Base-by-base conservation (phyloP, 2,329 filamentous ascomycete species). In the Botrytis medusae region DNA sequence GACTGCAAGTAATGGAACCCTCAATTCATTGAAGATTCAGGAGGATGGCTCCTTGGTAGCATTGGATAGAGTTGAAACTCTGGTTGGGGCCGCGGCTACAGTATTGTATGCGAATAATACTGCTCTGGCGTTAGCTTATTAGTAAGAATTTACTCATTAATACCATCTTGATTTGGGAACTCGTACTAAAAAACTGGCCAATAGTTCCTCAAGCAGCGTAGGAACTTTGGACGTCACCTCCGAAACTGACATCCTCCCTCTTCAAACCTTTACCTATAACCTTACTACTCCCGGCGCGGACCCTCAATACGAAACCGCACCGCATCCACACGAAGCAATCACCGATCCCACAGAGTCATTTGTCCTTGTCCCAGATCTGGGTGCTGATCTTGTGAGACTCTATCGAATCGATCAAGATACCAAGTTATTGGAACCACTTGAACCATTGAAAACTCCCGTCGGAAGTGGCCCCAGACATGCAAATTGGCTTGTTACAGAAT, bases 401-500 rank as follows among this genome's bases (percentile, higher is more conserved):
- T 88, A 84, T 77, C 74, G 78, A 54, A 84, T 87, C 75, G 80
- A 86, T 74, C 77, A 79, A 5, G 73, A 77, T 0, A 83, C 79
- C 5, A 83, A 83, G 32, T 75, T 79, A 1, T 81, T 87, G 37
- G 75, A 83, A 32, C 74, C 80, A 44, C 71, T 81, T 68, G 46
- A 77, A 46, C 42, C 79, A 1, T 32, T 69, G 16, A 69, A 42
- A 22, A 57, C 65, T 42, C 65, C 65, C 14, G 40, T 37, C 1
- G 86, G 85, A 25, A 83, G 81, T 22, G 87, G 87, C 0, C 87
- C 87, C 0, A 81, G 87, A 32, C 87, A 88, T 75, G 86, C 82
- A 34, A 40, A 74, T 57, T 78, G 84, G 80, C 86, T 0, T 82
- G 83, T 14, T 82, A 83, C 68, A 86, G 88, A 77, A 77, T 87